Conservation (phyloP, 2,329 filamentous ascomycete species). For the Hymenoscyphus albidus region DNA sequence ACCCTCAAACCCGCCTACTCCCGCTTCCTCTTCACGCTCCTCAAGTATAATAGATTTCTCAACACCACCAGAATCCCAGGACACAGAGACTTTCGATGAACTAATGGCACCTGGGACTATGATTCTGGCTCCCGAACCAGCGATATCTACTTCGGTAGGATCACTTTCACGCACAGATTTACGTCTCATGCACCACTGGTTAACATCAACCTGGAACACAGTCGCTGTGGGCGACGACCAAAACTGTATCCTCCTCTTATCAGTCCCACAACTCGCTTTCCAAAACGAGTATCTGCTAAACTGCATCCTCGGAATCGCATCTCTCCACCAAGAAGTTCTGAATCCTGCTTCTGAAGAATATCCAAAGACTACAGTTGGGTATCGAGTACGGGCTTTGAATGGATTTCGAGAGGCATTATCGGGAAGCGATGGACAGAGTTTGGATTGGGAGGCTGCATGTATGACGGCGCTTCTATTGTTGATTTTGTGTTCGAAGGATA, state of each 20-base stretch:
- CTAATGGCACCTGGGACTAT: conserved; percentile 11
- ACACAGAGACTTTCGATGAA: conserved; percentile 3
- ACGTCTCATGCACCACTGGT: conserved; percentile 32
- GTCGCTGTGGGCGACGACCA: conserved; percentile 20
- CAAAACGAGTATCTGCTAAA: conserved; percentile 30
- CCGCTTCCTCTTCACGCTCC: not conserved
- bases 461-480: conserved; percentile 30
- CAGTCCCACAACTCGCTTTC: conserved; percentile 31
- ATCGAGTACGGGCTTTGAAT: conserved; percentile 25
- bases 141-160: conserved; percentile 18
- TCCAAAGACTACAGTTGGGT: conserved; percentile 23
- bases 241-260: conserved; percentile 19
- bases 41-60: not conserved
- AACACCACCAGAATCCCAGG: not conserved
- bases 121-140: conserved; percentile 13
- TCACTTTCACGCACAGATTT: conserved; percentile 25
- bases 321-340: conserved; percentile 27
- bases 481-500: conserved; percentile 24
- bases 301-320: conserved; percentile 30
- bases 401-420: conserved; percentile 26
- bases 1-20: not conserved
- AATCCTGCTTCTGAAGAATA: conserved; percentile 16
- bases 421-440: conserved; percentile 14
- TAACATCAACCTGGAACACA: conserved; percentile 22
- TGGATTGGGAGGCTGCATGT: conserved; percentile 28